These are phyloP conservation scores for Cercospora sp. DNA, from an alignment of 2,329 filamentous ascomycete genomes.

Conservation along the genomic window DNA sequence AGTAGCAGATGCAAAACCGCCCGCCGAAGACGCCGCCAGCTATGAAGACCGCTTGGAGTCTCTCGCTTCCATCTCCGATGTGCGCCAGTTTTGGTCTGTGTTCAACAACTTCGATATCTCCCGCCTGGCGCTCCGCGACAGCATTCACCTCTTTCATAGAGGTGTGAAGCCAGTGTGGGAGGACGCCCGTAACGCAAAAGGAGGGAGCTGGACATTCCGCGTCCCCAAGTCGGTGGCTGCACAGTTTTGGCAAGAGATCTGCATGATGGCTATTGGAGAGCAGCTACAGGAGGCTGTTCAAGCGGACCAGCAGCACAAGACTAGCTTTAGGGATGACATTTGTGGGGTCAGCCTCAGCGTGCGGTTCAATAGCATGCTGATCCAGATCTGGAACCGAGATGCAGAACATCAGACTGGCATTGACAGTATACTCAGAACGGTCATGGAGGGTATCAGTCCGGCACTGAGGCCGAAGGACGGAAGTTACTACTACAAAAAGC, in stretches of 20 bases:
- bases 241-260: slow-evolving; percentile 78
- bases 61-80: slow-evolving; percentile 48
- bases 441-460: slow-evolving; percentile 70
- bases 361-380: slow-evolving; percentile 83
- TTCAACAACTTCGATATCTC: slow-evolving; percentile 74
- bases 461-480: slow-evolving; percentile 69
- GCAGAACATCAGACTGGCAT: slow-evolving; percentile 76
- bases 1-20: slow-evolving; percentile 12
- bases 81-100: slow-evolving; percentile 53
- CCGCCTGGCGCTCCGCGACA: slow-evolving; percentile 66
- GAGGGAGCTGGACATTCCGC: slow-evolving; percentile 90
- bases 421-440: slow-evolving; percentile 69
- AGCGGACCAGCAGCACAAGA: slow-evolving; percentile 41
- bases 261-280: slow-evolving; percentile 81
- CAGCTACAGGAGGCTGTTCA: slow-evolving; percentile 73
- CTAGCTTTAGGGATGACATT: slow-evolving; percentile 71
- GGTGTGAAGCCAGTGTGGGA: slow-evolving; percentile 82
- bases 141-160: slow-evolving; percentile 76
- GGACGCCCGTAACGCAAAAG: slow-evolving; percentile 80
- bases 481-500: slow-evolving; percentile 74
- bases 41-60: slow-evolving; percentile 52
- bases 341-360: slow-evolving; percentile 86
- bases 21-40: slow-evolving; percentile 30
- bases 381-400: slow-evolving; percentile 92
- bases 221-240: slow-evolving; percentile 72